These are phyloP conservation scores for Cyberlindnera euphorbiiphila DNA, from an alignment of 805 yeast genomes.

Conservation along the genomic window DNA sequence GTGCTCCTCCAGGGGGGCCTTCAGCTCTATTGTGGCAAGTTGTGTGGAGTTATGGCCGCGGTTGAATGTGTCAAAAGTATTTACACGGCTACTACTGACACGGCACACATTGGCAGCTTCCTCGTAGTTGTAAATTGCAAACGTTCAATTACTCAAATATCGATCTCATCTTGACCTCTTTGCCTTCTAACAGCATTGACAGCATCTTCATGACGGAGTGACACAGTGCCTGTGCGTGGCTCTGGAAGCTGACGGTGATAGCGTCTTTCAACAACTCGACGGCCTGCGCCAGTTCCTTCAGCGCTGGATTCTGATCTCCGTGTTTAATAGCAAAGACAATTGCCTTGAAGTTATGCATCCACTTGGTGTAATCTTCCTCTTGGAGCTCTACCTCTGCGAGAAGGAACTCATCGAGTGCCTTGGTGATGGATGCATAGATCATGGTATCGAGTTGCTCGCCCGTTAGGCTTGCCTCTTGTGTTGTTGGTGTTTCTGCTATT, in stretches of 20 bases:
- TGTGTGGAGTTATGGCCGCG: no score
- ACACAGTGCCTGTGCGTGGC: slow-evolving; percentile 10
- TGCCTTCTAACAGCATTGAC: background rate
- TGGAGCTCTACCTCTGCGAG: background rate
- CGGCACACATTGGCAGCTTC: no score
- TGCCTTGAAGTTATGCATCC: slow-evolving; percentile 11
- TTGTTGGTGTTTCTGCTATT: background rate
- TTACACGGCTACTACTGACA: no score
- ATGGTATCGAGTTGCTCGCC: slow-evolving; percentile 3
- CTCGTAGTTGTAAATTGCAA: no score
- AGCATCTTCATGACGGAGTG: slow-evolving; percentile 7
- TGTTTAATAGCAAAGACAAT: slow-evolving; percentile 3
- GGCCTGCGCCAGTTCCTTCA: background rate
- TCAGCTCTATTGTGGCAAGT: no score
- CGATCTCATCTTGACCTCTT: slow-evolving; percentile 3
- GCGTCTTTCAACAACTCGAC: slow-evolving; percentile 4
- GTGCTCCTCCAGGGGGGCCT: no score
- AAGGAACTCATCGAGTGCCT: slow-evolving; percentile 2
- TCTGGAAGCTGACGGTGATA: slow-evolving; percentile 8
- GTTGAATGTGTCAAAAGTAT: no score
- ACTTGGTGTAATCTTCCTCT: slow-evolving; percentile 5
- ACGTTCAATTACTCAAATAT: background rate
- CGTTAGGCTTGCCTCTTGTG: background rate
- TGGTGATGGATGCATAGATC: slow-evolving; percentile 4
- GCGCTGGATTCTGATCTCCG: slow-evolving; percentile 4